Evolutionary conservation across 805 yeast genomes (phyloP).

Genomic region (Monosporozyma aerobia): DNA sequence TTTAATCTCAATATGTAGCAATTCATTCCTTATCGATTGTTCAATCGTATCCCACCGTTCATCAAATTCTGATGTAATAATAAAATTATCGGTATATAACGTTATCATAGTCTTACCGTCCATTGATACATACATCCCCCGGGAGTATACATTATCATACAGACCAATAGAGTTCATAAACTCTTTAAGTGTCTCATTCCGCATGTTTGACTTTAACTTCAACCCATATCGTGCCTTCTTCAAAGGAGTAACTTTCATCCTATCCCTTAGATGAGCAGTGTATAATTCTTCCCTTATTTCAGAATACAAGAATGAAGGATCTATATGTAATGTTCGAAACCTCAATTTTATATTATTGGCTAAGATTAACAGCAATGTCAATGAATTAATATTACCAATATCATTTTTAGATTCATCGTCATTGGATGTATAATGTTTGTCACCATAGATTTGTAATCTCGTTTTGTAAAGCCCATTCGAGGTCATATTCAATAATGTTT

Average conservation of each 20-base stretch:
- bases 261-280: neutral
- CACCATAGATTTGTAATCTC: conserved; percentile 5
- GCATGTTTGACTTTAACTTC: conserved; percentile 2
- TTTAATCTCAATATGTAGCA: neutral
- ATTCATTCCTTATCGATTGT: conserved; percentile 2
- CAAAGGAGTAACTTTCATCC: neutral
- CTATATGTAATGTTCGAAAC: conserved; percentile 2
- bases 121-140: conserved; percentile 4
- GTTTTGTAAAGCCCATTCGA: conserved; percentile 5
- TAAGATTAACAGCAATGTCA: conserved; percentile 1
- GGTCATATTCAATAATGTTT: conserved; percentile 3
- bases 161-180: conserved; percentile 3
- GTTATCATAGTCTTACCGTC: conserved; percentile 3
- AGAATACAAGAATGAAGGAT: conserved; percentile 3
- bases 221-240: conserved; percentile 5
- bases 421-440: neutral
- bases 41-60: conserved; percentile 1
- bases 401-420: neutral
- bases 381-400: neutral
- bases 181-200: conserved; percentile 5
- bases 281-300: neutral
- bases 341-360: conserved; percentile 1
- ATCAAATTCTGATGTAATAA: conserved; percentile 6
- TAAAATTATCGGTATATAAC: conserved; percentile 9
- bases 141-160: conserved; percentile 5